A percentile compares a stretch with the other conserved stretches of the same genome.
Evolutionary conservation across 768 basidiomycete genomes (phyloP).

Genomic region (Suillus bovinus): DNA sequence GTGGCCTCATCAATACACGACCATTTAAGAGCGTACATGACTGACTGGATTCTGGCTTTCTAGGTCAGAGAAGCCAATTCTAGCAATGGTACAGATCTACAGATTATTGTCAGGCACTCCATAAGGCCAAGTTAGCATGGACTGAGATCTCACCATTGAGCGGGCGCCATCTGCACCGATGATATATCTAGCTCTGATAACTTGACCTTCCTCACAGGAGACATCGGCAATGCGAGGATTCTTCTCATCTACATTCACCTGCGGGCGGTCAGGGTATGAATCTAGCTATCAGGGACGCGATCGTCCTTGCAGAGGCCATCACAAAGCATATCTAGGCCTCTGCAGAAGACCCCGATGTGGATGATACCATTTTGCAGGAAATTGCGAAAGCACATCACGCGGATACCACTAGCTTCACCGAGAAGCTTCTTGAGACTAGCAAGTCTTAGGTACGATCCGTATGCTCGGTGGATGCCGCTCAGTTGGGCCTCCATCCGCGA

Average conservation of each 20-base stretch:
- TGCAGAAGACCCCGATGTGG: constrained; percentile 10
- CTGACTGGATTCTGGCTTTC: no score
- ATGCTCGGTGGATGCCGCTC: constrained; percentile 27
- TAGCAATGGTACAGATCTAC: no score
- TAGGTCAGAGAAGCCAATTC: no score
- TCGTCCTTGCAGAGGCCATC: constrained; percentile 45
- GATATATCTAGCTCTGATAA: no score
- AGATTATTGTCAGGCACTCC: no score
- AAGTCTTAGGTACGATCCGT: constrained; percentile 23
- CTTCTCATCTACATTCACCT: constrained; percentile 57
- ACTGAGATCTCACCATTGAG: constrained; percentile 46
- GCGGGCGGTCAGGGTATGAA: constrained; percentile 61
- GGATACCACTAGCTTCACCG: constrained; percentile 42
- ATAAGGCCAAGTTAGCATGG: no score
- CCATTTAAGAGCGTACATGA: no score
- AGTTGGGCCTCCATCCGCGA: constrained; percentile 28
- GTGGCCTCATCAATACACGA: neutral
- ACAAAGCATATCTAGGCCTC: constrained; percentile 32
- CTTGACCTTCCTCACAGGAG: no score
- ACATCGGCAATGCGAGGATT: no score
- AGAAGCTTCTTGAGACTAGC: constrained; percentile 29
- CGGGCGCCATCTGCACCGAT: constrained; percentile 53
- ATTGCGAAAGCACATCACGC: constrained; percentile 38
- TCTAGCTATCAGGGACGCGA: constrained; percentile 55
- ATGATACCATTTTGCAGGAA: constrained; percentile 34